Base-by-base conservation (phyloP, 139 green algal species). In the Chlorella vulgaris region DNA sequence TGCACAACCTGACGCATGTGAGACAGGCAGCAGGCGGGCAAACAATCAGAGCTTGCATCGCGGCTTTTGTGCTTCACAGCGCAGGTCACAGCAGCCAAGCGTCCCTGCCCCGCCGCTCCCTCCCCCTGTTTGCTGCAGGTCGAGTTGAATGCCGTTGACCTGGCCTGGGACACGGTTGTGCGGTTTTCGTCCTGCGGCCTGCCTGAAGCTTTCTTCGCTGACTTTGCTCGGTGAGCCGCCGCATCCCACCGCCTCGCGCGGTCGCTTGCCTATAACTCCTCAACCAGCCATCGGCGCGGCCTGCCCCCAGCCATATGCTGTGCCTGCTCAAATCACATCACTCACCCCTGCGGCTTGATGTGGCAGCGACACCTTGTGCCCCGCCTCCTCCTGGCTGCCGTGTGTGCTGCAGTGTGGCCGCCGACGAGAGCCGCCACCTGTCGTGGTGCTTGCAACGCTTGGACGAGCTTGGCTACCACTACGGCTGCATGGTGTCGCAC, bases 101-200 rank as follows among this genome's bases (percentile, higher is more conserved):
- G 47, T 10, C 13, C 13, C 15, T 58, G 47, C 18, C n/a, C 55
- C 55, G 28, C 5, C 22, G 18, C 55, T 8, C 22, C 55, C 15
- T n/a, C 15, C 5, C 18, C 55, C 86, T 92, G 91, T 80, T 83
- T 96, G 60, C 91, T 92, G 2, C 91, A 96, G 75, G 90, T 97
- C 13, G 92, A 95, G 86, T 86, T 96, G 39, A 97, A 97, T 71
- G 94, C 94, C 15, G 93, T 97, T 15, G 93, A 97, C 83, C 82
- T 98, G 50, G 94, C 94, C 18, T 96, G 89, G 92, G 93, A 97
- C 86, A 96, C 93, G 0, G 87, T 95, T 18, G 92, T 87, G 8
- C 85, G 92, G 19, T 97, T 93, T 69, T 89, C 88, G 1, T 31
- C 74, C 43, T 60, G 90, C 5, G 31, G 63, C 3, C 74, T 93